These are phyloP conservation scores for Glycine soja DNA, from an alignment of 306 rosid genomes.

Conservation along the genomic window DNA sequence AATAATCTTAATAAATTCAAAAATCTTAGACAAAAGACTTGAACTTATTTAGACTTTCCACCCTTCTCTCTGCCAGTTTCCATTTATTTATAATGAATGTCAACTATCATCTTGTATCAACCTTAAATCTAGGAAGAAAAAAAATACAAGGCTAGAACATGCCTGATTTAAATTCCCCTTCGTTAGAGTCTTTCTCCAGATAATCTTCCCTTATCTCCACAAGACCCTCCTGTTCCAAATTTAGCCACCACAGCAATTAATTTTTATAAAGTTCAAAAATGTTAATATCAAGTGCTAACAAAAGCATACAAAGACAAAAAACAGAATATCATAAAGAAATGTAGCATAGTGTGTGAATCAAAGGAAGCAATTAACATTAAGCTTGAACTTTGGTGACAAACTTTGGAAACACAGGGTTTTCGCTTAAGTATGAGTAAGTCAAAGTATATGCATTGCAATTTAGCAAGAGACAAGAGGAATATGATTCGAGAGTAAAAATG, in stretches of 20 bases:
- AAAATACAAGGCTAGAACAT: constrained; percentile 44
- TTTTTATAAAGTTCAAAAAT: constrained; percentile 32
- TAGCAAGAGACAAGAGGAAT: too few species aligned
- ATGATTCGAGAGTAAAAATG: too few species aligned
- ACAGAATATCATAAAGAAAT: constrained; percentile 17
- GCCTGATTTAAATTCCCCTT: constrained; percentile 62
- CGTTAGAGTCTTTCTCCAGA: constrained; percentile 56
- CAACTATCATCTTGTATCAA: constrained; percentile 16
- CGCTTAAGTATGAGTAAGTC: too few species aligned
- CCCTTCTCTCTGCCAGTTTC: constrained; percentile 16
- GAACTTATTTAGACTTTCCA: neutral
- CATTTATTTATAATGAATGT: constrained; percentile 6
- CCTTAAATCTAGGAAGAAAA: constrained; percentile 13
- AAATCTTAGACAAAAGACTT: constrained; percentile 3
- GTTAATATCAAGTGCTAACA: constrained; percentile 26
- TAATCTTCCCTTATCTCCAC: constrained; percentile 86
- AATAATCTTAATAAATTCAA: constrained; percentile 11
- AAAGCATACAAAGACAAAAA: constrained; percentile 23
- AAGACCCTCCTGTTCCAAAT: constrained; percentile 71
- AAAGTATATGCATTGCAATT: too few species aligned
- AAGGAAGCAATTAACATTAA: too few species aligned
- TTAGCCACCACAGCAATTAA: constrained; percentile 4
- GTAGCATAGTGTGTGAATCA: neutral
- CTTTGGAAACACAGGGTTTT: too few species aligned
- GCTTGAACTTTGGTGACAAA: too few species aligned